Base-by-base conservation (phyloP, 257 asterid species). In the Eustoma russellianum region DNA sequence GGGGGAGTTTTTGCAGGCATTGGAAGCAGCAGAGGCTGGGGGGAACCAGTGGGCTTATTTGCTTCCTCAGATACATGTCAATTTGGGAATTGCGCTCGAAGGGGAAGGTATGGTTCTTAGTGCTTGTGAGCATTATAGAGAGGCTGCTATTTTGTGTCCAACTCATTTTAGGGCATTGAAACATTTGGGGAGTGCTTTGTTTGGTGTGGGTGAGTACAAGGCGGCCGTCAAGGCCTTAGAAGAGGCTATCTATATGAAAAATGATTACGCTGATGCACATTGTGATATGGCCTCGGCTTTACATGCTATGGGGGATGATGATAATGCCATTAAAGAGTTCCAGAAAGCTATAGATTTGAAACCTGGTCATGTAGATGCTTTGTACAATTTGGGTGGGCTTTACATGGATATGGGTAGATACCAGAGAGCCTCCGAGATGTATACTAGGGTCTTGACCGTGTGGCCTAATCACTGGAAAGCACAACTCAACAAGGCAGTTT, bases 381-480 rank as follows among this genome's bases (percentile, higher is more conserved):
- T 92, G 58, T 92, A 92, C 62, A 92, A 92, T 66, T 71, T 92
- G 68, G 99, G 99, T 17, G 97, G 95, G 48, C 74, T 92, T 17
- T 88, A 92, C 67, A 92, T 92, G 97, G 99, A 92, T 76, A 88
- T 92, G 97, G 97, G 97, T 28, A 77, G 99, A 64, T 92, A 83
- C 52, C 99, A 85, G 48, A 73, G 99, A 75, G 99, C 99, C 9
- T 92, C 95, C 0, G 99, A 92, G 78, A 92, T 92, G 99, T 88
- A 88, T 55, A 79, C 95, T 17, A 68, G 99, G 73, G 99, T 92
- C 62, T 63, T 92, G 74, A 82, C 83, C 3, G 99, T 88, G 30
- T 88, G 94, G 83, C 97, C 99, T 1, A 85, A 81, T 61, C 99
- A 92, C 56, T 92, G 99, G 99, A 82, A 88, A 74, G 99, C 97